Percentiles rank a stretch among this genome's conserved stretches.
These are phyloP conservation scores for Xerocomus alliaceus DNA, from an alignment of 1,284 basidiomycete genomes.

Conservation along the genomic window DNA sequence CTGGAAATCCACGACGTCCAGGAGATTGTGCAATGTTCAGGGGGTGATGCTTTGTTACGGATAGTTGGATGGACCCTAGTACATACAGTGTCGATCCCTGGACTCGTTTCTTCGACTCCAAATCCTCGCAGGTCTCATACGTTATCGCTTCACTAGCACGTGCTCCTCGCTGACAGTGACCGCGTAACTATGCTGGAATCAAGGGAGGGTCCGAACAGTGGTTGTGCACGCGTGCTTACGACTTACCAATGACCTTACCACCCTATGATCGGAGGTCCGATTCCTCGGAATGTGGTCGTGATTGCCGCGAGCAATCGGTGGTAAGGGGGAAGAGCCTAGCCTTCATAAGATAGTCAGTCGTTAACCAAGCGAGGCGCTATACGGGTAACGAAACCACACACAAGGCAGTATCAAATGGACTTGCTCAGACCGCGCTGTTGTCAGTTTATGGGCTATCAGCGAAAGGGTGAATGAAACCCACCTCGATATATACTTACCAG, in stretches of 20 bases:
- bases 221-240: background rate
- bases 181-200: constrained; percentile 1
- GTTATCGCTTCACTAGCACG: constrained; percentile 32
- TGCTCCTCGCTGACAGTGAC: constrained; percentile 8
- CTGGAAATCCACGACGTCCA: background rate
- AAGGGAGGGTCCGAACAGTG: background rate
- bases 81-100: constrained; percentile 28
- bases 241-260: too few species aligned
- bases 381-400: too few species aligned
- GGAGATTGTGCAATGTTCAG: constrained; percentile 13
- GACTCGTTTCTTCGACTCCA: constrained; percentile 10
- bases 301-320: too few species aligned
- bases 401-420: too few species aligned
- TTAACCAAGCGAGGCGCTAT: too few species aligned
- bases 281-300: too few species aligned
- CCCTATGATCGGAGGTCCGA: too few species aligned
- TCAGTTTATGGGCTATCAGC: too few species aligned
- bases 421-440: too few species aligned
- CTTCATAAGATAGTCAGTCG: too few species aligned
- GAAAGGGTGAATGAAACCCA: background rate
- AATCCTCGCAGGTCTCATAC: constrained; percentile 28
- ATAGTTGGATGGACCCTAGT: background rate
- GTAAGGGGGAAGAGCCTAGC: too few species aligned
- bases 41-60: background rate
- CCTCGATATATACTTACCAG: too few species aligned